Base-by-base conservation (phyloP, 192 early-diverging fungal genomes). In the Endogone sp. region DNA sequence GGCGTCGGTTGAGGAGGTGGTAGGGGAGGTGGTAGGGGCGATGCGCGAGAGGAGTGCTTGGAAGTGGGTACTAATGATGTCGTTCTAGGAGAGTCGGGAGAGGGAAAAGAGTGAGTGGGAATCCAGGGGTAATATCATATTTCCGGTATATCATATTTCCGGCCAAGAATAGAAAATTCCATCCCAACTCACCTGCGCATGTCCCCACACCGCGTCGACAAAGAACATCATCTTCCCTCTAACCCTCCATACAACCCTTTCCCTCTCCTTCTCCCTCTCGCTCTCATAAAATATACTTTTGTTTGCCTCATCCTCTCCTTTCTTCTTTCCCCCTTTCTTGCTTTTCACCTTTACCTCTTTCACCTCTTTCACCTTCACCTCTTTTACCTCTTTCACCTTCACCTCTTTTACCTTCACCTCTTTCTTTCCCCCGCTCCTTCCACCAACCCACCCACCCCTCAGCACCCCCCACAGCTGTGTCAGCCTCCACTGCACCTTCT, bases 131-230 rank as follows among this genome's bases (percentile, higher is more conserved):
- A n/a, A n/a, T n/a, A n/a, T n/a, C n/a, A n/a, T n/a, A n/a, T n/a
- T n/a, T n/a, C n/a, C n/a, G n/a, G n/a, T n/a, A n/a, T n/a, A n/a
- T n/a, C n/a, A n/a, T n/a, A n/a, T n/a, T n/a, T n/a, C n/a, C n/a
- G n/a, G n/a, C n/a, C n/a, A 60, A 60, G n/a, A 28, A 23, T 9
- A 60, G 20, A 23, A 26, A 28, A 60, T 8, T 23, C 22, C 20
- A 26, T 60, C 59, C 9, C 21, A 49, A 21, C 54, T 4, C 76
- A 92, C 90, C 85, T 92, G 91, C 6, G 90, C 69, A 76, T 91
- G 89, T 4, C 75, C 73, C 89, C 91, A 92, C 27, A 92, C 64
- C 58, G 83, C 79, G 70, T 92, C 88, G 1, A 90, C 72, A 71
- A 91, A 89, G 77, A 88, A 90, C 55, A 85, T 69, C 90, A 92